Conservation (phyloP, 345 rosid species). For the Durio zibethinus region DNA sequence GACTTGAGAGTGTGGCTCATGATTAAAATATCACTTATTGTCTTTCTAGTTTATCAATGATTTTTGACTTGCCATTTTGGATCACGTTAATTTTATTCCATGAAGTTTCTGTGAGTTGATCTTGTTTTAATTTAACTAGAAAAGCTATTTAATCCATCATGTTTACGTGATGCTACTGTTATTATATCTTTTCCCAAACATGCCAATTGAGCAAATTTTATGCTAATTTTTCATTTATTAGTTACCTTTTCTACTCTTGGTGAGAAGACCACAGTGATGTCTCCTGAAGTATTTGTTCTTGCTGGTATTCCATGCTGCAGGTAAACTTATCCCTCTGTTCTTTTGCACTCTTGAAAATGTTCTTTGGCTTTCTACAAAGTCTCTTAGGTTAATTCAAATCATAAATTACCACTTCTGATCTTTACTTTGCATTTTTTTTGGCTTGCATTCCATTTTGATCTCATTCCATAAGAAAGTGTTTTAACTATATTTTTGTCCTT, state of each 20-base stretch:
- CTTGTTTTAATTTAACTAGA: slow-evolving; percentile 11
- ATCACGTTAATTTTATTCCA: background rate
- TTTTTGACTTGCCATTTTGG: background rate
- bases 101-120: background rate
- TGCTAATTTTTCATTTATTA: slow-evolving; percentile 31
- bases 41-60: background rate
- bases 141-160: background rate
- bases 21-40: background rate
- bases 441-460: background rate
- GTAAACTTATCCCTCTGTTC: slow-evolving; percentile 28
- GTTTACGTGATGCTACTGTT: background rate
- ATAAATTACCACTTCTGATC: background rate
- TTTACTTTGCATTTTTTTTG: background rate
- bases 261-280: slow-evolving; percentile 96
- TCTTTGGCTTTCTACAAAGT: slow-evolving; percentile 5
- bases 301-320: slow-evolving; percentile 99
- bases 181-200: slow-evolving; percentile 9
- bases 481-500: background rate
- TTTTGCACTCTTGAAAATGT: background rate
- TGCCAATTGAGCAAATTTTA: background rate
- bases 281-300: slow-evolving; percentile 87
- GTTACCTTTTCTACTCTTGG: slow-evolving; percentile 89
- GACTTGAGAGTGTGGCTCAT: background rate
- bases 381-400: slow-evolving; percentile 1
- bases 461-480: background rate